A percentile compares a stretch with the other conserved stretches of the same genome.
Evolutionary conservation across 2,329 filamentous ascomycete genomes (phyloP).

Genomic region (Neonectria magnoliae): DNA sequence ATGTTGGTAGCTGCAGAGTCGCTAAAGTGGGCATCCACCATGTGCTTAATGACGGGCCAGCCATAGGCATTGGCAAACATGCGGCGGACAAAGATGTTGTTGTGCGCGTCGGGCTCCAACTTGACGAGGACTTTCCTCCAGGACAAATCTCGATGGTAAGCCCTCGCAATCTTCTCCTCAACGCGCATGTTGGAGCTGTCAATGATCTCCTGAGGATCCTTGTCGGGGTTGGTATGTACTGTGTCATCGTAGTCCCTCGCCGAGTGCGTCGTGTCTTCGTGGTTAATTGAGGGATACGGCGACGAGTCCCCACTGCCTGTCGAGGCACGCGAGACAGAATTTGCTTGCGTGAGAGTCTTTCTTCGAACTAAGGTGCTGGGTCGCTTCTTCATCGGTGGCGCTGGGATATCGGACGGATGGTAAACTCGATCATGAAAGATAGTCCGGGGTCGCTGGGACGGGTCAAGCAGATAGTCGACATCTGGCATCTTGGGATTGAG

Average conservation of each 20-base stretch:
- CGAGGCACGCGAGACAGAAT: conserved; percentile 38
- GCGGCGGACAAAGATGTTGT: conserved; percentile 95
- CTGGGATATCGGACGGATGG: conserved; percentile 90
- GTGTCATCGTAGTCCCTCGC: conserved; percentile 64
- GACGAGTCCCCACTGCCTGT: conserved; percentile 47
- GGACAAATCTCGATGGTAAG: conserved; percentile 89
- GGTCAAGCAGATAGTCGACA: conserved; percentile 84
- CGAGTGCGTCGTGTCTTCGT: conserved; percentile 57
- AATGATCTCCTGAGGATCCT: conserved; percentile 51
- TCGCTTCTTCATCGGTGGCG: conserved; percentile 73
- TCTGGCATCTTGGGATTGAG: conserved; percentile 89
- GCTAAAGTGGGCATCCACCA: conserved; percentile 94
- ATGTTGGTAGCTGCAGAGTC: conserved; percentile 71
- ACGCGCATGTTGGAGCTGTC: conserved; percentile 82
- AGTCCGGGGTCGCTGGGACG: conserved; percentile 80
- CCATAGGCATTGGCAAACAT: conserved; percentile 98
- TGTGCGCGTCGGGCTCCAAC: conserved; percentile 95
- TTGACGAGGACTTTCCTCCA: conserved; percentile 98
- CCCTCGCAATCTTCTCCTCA: conserved; percentile 96
- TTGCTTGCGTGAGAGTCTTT: conserved; percentile 43
- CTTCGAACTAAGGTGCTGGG: conserved; percentile 49
- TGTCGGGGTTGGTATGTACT: conserved; percentile 57
- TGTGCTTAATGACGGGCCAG: conserved; percentile 95
- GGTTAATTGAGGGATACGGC: conserved; percentile 48
- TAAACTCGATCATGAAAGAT: conserved; percentile 99